Evolutionary conservation across 2,329 filamentous ascomycete genomes (phyloP), one percentile per base, ranked within the genome.

Genomic region (Paraphoma sp.): DNA sequence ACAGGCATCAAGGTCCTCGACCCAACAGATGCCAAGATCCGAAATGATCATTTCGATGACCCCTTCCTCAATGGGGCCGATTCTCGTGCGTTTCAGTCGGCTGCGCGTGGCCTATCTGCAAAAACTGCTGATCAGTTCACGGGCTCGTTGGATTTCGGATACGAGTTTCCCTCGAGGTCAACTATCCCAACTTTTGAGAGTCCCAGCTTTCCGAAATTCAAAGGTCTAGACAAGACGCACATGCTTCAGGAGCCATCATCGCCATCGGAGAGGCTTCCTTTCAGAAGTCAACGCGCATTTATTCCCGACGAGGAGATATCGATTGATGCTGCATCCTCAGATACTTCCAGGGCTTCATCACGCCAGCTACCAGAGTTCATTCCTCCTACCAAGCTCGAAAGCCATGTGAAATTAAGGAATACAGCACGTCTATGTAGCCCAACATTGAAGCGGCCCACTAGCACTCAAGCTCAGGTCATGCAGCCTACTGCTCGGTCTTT

Each of bases 61-160:
- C 72, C 72, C 4, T 74, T 73, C 41, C 54, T 73, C 5, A 23
- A 2, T 2, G 23, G 5, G 12, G 61, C 55, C 16, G 49, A 60
- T 10, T 41, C 28, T 14, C 44, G 41, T 9, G 23, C 51, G 12
- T 43, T 30, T 14, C 45, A 52, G 33, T 44, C 48, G 36, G 48
- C 38, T n/a, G 16, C 23, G 12, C 30, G 45, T n/a, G 40, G 17
- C 11, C 49, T 45, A 9, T 45, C 45, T 40, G 30, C 31, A 43
- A 14, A 8, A 30, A 23, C 41, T 31, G 49, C 9, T 5, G 12
- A 41, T 9, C 53, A 41, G 8, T 38, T 28, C n/a, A 51, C 48
- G 29, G 65, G 66, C 4, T 63, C 62, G 2, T 59, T 73, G 53
- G 60, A 73, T 51, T 67, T 71, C 36, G 51, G 51, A 6, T 73